Conservation (phyloP, 1,284 basidiomycete genomes). For the Wallemia ichthyophaga region DNA sequence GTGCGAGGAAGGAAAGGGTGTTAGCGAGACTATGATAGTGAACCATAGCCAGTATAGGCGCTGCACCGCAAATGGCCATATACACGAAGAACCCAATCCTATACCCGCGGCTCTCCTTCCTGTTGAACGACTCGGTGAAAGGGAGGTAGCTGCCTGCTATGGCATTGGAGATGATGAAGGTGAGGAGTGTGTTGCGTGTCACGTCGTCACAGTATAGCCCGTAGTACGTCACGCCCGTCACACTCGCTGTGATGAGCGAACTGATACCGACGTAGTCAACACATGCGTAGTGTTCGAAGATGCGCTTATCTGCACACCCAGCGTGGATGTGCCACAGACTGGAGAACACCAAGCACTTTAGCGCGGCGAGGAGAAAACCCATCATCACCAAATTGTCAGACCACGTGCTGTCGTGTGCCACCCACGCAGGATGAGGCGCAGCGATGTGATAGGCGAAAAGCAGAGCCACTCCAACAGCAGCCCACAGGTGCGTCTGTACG, state of each 20-base stretch:
- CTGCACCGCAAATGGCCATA: not conserved
- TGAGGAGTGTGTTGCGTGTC: not conserved
- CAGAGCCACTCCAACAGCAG: not conserved
- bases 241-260: not conserved
- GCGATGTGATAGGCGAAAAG: not conserved
- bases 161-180: not conserved
- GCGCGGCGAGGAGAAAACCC: not conserved
- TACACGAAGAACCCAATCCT: not conserved
- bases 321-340: not conserved
- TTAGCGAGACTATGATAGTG: not conserved
- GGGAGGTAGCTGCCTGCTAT: not conserved
- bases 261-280: not conserved
- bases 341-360: not conserved
- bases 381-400: not conserved
- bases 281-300: not conserved
- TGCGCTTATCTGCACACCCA: not conserved
- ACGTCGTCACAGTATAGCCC: not conserved
- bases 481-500: not conserved
- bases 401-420: not conserved
- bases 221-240: not conserved
- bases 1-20: not conserved
- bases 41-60: not conserved
- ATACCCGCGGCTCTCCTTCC: not conserved
- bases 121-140: not conserved
- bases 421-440: not conserved